These are phyloP conservation scores for Podospora anserina DNA, from an alignment of 495 filamentous ascomycete genomes.

Conservation along the genomic window DNA sequence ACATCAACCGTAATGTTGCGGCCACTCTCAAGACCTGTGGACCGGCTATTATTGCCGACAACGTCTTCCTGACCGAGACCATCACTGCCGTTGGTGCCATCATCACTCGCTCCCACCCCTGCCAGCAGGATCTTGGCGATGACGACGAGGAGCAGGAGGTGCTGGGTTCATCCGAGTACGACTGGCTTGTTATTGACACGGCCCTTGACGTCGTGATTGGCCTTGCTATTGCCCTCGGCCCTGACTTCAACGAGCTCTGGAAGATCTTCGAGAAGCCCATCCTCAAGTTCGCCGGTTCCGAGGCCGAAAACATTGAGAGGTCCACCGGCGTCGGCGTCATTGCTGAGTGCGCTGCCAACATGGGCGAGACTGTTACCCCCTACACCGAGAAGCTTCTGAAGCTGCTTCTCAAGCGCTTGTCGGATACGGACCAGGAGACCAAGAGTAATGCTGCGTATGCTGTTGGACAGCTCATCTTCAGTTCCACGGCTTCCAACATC, in stretches of 20 bases:
- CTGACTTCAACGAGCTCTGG: slow-evolving; percentile 80
- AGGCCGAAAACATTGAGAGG: slow-evolving; percentile 74
- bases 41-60: slow-evolving; percentile 76
- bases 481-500: slow-evolving; percentile 67
- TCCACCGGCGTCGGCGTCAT: slow-evolving; percentile 85
- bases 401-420: slow-evolving; percentile 79
- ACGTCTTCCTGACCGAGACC: slow-evolving; percentile 55
- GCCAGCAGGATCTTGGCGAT: slow-evolving; percentile 82
- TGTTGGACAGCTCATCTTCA: slow-evolving; percentile 74
- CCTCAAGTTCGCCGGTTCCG: slow-evolving; percentile 79
- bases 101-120: slow-evolving; percentile 84
- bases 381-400: slow-evolving; percentile 73
- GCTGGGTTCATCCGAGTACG: slow-evolving; percentile 84
- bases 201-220: slow-evolving; percentile 85
- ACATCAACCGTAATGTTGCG: slow-evolving; percentile 94
- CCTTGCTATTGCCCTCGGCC: slow-evolving; percentile 76
- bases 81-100: slow-evolving; percentile 67
- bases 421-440: slow-evolving; percentile 86
- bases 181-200: slow-evolving; percentile 94
- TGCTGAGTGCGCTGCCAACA: slow-evolving; percentile 85
- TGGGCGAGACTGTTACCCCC: slow-evolving; percentile 72
- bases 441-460: slow-evolving; percentile 94
- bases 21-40: slow-evolving; percentile 88
- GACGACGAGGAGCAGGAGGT: slow-evolving; percentile 67
- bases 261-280: slow-evolving; percentile 89